A percentile compares a stretch with the other conserved stretches of the same genome.
Conservation (phyloP, 1,284 basidiomycete species). For the Cutaneotrichosporon sp. region DNA sequence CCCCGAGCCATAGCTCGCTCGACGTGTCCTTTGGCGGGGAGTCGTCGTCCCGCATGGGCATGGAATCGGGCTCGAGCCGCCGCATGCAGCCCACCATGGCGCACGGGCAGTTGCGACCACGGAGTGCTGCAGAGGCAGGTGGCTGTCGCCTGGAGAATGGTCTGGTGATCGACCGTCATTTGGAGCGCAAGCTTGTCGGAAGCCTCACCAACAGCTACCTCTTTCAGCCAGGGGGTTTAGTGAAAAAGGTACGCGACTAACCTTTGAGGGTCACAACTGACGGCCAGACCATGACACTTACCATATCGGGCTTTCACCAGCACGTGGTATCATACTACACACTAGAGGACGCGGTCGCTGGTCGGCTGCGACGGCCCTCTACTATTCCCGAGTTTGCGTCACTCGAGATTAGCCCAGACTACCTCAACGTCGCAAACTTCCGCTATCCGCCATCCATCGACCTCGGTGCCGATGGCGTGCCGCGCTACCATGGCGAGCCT, state of each 20-base stretch:
- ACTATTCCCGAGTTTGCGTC: constrained; percentile 80
- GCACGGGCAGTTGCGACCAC: constrained; percentile 19
- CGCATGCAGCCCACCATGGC: constrained; percentile 9
- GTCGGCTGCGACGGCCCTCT: constrained; percentile 79
- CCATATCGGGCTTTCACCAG: constrained; percentile 76
- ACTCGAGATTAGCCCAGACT: constrained; percentile 79
- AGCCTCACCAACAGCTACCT: constrained; percentile 85
- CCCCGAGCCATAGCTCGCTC: constrained; percentile 11
- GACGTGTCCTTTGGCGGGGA: constrained; percentile 10
- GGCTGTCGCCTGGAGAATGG: constrained; percentile 21
- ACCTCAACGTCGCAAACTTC: constrained; percentile 84
- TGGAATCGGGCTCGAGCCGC: constrained; percentile 8
- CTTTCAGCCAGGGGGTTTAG: constrained; percentile 82
- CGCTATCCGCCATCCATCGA: constrained; percentile 84
- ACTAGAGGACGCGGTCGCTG: constrained; percentile 81
- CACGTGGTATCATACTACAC: constrained; percentile 96
- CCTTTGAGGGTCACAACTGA: not conserved
- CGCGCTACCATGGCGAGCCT: constrained; percentile 57
- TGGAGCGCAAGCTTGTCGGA: constrained; percentile 73
- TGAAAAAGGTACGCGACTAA: constrained; percentile 73
- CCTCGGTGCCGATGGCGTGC: constrained; percentile 70
- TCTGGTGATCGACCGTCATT: constrained; percentile 18
- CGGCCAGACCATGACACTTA: constrained; percentile 79
- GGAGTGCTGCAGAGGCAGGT: constrained; percentile 19
- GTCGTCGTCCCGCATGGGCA: constrained; percentile 17